These are phyloP conservation scores for Aspergillus thermomutatus DNA, from an alignment of 2,329 filamentous ascomycete genomes.

Conservation along the genomic window DNA sequence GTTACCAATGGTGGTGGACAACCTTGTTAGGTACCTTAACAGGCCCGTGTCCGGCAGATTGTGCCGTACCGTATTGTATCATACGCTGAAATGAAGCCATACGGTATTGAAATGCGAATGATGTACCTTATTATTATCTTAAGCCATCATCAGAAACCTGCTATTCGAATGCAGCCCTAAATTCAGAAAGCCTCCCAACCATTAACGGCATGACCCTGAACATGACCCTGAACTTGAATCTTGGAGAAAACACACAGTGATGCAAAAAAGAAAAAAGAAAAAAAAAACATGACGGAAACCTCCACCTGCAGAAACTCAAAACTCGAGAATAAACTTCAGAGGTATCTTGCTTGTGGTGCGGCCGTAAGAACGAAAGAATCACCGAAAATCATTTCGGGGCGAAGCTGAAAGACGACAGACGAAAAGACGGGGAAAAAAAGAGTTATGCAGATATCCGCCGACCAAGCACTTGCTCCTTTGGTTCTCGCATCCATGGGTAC, in stretches of 20 bases:
- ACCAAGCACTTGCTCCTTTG: constrained; percentile 21
- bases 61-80: not conserved
- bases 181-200: not conserved
- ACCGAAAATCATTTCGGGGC: not conserved
- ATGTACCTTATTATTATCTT: not conserved
- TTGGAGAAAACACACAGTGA: not conserved
- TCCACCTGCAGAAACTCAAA: not conserved
- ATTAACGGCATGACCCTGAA: not conserved
- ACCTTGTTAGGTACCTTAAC: not conserved
- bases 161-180: not conserved
- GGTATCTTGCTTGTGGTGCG: not conserved
- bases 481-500: constrained; percentile 44
- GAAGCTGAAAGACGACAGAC: not conserved
- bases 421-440: not conserved
- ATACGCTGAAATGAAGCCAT: not conserved
- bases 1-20: not conserved
- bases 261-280: not conserved
- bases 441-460: constrained; percentile 13
- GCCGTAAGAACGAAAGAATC: not conserved
- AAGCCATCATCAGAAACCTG: not conserved
- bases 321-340: not conserved
- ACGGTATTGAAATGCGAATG: not conserved
- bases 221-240: not conserved
- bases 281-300: not conserved
- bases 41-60: too few species aligned